These are phyloP conservation scores for Agrocybe pediades DNA, from an alignment of 768 basidiomycete species.

Conservation along the genomic window DNA sequence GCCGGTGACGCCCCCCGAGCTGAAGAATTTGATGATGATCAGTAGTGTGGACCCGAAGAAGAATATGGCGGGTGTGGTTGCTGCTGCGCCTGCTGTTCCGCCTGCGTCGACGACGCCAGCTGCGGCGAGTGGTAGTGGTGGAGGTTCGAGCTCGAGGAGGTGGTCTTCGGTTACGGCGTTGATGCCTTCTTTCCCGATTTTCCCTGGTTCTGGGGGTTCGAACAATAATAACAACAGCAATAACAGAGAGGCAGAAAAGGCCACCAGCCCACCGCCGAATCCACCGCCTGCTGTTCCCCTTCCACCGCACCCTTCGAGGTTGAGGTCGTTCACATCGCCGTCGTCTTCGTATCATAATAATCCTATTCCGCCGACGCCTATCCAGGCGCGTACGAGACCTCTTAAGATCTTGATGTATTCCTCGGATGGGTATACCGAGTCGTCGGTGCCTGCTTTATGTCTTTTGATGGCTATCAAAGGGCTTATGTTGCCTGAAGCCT, in stretches of 20 bases:
- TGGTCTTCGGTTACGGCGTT: constrained; percentile 47
- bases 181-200: constrained; percentile 39
- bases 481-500: constrained; percentile 82
- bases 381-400: constrained; percentile 51
- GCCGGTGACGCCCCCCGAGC: constrained; percentile 7
- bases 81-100: neutral
- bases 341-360: constrained; percentile 21
- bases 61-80: constrained; percentile 13
- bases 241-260: neutral
- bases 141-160: constrained; percentile 31
- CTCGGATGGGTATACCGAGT: constrained; percentile 92
- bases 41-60: constrained; percentile 14
- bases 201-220: constrained; percentile 20
- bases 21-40: constrained; percentile 16
- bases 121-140: no score
- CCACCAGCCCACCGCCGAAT: constrained; percentile 19
- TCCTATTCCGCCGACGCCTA: constrained; percentile 23
- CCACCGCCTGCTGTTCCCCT: constrained; percentile 24
- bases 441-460: constrained; percentile 82
- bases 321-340: constrained; percentile 36
- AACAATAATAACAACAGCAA: constrained; percentile 3
- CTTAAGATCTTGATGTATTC: constrained; percentile 80
- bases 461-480: constrained; percentile 80
- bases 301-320: constrained; percentile 26
- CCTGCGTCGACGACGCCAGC: constrained; percentile 2